These are phyloP conservation scores for Pilobolus umbonatus DNA, from an alignment of 192 early-diverging fungal species.

Conservation along the genomic window DNA sequence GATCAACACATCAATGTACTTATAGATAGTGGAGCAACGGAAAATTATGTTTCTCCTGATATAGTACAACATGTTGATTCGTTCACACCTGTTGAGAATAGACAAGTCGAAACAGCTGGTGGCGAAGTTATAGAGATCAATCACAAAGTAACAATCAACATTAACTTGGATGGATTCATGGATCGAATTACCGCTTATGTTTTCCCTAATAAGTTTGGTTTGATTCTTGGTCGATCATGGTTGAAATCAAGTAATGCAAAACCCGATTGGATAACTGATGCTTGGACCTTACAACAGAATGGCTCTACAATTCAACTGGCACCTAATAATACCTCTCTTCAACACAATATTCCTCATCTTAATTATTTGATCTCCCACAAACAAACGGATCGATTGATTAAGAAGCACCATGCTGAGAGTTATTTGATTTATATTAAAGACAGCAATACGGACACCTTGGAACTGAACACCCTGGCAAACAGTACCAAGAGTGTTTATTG, in stretches of 20 bases:
- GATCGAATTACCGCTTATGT: background rate
- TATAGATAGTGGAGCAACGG: slow-evolving; percentile 4
- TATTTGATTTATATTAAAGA: background rate
- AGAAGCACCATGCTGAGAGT: background rate
- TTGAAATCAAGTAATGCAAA: background rate
- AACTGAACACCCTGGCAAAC: background rate
- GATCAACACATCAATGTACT: background rate
- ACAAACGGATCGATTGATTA: background rate
- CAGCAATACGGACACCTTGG: background rate
- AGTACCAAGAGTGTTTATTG: background rate
- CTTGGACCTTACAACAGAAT: slow-evolving; percentile 2
- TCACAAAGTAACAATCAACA: background rate
- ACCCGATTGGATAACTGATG: slow-evolving; percentile 1
- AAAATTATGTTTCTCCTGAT: background rate
- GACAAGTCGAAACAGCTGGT: slow-evolving; percentile 5
- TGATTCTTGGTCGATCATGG: slow-evolving; percentile 2
- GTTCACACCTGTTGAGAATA: background rate
- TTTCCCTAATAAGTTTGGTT: background rate
- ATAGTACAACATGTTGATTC: background rate
- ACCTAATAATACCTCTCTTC: background rate
- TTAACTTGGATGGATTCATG: background rate
- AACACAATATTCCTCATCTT: background rate
- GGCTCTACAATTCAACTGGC: no score
- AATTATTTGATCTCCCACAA: background rate
- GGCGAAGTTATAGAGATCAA: background rate